phyloP scores from a whole-genome alignment of 2,329 filamentous ascomycete genomes.

The Rutstroemia sydowiana region DNA sequence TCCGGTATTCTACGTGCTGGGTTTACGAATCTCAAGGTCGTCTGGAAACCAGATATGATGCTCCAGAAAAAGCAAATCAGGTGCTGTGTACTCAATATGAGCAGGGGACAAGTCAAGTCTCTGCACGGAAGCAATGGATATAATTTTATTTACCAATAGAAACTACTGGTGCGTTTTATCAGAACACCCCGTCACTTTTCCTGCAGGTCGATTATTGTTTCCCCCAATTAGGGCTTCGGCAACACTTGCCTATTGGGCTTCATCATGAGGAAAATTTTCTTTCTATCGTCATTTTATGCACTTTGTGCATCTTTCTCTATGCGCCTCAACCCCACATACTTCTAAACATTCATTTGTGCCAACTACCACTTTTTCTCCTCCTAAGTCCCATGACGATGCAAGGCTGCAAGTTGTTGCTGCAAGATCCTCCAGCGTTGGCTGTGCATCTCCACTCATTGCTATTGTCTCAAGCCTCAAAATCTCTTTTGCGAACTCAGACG shows the following conservation, averaged over 20 bases:
- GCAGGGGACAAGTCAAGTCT: constrained; percentile 10
- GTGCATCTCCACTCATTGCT: constrained; percentile 26
- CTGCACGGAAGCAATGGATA: constrained; percentile 4
- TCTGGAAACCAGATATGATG: neutral
- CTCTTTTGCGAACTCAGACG: constrained; percentile 24
- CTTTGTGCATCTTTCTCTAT: constrained; percentile 6
- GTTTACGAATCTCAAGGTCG: neutral
- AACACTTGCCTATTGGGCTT: constrained; percentile 6
- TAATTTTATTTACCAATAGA: constrained; percentile 7
- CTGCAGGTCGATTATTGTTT: constrained; percentile 19
- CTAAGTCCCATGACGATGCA: constrained; percentile 22
- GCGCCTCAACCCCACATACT: constrained; percentile 10
- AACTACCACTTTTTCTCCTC: constrained; percentile 19
- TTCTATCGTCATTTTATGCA: constrained; percentile 15
- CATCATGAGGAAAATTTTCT: constrained; percentile 2
- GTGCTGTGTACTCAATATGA: neutral
- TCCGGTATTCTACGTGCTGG: neutral
- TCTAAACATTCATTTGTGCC: constrained; percentile 17
- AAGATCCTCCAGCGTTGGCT: constrained; percentile 27
- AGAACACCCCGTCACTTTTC: constrained; percentile 15
- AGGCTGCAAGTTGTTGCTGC: constrained; percentile 22
- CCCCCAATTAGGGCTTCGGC: constrained; percentile 4
- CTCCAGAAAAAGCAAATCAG: constrained; percentile 15
- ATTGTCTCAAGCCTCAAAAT: constrained; percentile 24
- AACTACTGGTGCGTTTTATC: constrained; percentile 16